Percentiles rank a stretch among this genome's conserved stretches.
Evolutionary conservation across 2,329 filamentous ascomycete genomes (phyloP).

Genomic region (Karstenula rhodostoma): DNA sequence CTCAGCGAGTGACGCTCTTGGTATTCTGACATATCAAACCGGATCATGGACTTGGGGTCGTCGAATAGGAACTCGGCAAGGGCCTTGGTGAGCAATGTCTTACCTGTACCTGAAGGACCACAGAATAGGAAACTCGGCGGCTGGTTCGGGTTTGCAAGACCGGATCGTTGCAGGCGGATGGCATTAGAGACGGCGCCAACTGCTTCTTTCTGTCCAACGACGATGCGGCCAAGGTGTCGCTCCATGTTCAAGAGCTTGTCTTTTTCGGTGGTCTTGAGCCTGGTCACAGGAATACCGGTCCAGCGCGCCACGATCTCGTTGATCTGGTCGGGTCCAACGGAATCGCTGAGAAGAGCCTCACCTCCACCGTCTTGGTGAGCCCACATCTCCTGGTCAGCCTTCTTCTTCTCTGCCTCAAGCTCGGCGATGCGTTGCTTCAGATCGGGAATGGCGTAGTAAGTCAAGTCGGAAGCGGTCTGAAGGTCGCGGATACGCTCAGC

Average conservation of each 20-base stretch:
- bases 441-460: conserved; percentile 97
- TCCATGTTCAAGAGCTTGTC: conserved; percentile 99
- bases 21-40: conserved; percentile 99
- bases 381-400: conserved; percentile 74
- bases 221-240: conserved; percentile 79
- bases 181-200: conserved; percentile 93
- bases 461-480: conserved; percentile 86
- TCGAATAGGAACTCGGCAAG: conserved; percentile 98
- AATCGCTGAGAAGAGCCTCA: conserved; percentile 82
- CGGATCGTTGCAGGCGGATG: conserved; percentile 92
- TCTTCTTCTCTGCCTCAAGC: conserved; percentile 81
- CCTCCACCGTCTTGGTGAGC: conserved; percentile 66
- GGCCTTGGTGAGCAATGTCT: conserved; percentile 95
- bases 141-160: conserved; percentile 93
- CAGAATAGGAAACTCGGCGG: conserved; percentile 99
- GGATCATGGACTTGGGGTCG: conserved; percentile 95
- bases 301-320: conserved; percentile 97
- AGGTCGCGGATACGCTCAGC: conserved; percentile 89
- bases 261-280: conserved; percentile 93
- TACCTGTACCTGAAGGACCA: conserved; percentile 96
- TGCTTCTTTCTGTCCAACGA: conserved; percentile 94
- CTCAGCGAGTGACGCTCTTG: conserved; percentile 95
- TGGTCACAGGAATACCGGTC: conserved; percentile 97
- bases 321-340: conserved; percentile 96
- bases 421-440: conserved; percentile 80